phyloP scores from a whole-genome alignment of 306 rosid genomes.

The Styphnolobium japonicum region DNA sequence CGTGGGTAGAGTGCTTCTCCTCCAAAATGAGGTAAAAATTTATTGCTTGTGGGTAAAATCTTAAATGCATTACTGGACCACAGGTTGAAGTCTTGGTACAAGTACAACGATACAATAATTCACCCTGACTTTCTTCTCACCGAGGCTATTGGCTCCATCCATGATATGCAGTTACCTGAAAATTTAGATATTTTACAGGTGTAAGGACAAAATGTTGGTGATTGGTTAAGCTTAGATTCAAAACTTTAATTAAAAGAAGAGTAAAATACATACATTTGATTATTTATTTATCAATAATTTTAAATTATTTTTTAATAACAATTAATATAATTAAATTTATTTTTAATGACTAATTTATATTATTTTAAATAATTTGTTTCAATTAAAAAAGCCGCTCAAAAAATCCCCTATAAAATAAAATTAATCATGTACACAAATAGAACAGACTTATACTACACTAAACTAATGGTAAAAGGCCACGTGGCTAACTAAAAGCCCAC shows the following conservation, averaged over 20 bases:
- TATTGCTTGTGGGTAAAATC: background rate
- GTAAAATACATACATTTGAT: no score
- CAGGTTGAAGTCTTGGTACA: background rate
- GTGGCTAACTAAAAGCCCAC: no score
- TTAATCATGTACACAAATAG: no score
- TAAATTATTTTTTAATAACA: no score
- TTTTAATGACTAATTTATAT: no score
- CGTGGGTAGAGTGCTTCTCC: background rate
- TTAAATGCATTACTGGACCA: background rate
- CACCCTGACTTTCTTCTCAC: background rate
- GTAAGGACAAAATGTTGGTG: constrained; percentile 2
- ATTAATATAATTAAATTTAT: no score
- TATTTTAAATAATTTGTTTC: no score
- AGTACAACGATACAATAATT: background rate
- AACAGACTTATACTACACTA: no score
- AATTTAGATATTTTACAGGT: background rate
- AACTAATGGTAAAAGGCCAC: no score
- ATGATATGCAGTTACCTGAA: background rate
- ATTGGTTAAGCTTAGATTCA: background rate
- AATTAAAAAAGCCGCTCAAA: background rate
- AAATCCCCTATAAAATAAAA: no score
- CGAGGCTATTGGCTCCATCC: background rate
- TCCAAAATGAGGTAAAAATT: background rate
- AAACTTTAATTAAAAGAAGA: background rate
- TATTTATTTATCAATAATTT: no score